phyloP scores from a whole-genome alignment of 495 filamentous ascomycete genomes.

The Pyrenula aspistea region DNA sequence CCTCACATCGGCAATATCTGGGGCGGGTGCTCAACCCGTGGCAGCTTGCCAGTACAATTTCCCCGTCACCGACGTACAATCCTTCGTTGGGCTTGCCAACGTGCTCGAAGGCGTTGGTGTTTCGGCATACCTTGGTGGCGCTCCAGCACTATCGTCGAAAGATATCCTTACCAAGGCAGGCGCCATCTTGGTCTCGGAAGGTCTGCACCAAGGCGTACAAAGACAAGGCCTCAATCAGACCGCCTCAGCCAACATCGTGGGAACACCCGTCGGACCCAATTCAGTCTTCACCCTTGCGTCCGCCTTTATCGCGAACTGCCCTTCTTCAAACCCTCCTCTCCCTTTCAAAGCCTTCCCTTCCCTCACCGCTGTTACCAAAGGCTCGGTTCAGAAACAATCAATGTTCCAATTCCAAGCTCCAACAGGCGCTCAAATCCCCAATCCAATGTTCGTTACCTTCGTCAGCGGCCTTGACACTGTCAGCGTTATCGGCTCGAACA shows the following conservation, averaged over 20 bases:
- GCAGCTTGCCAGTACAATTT: conserved; percentile 45
- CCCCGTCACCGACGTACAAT: conserved; percentile 28
- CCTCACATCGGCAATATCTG: conserved; percentile 34
- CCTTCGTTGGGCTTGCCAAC: conserved; percentile 37
- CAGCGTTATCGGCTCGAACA: conserved; percentile 13
- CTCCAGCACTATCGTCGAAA: conserved; percentile 39
- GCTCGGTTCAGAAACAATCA: background rate
- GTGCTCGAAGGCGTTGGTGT: conserved; percentile 48
- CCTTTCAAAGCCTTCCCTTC: conserved; percentile 46
- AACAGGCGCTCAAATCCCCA: conserved; percentile 1
- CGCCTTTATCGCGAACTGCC: conserved; percentile 47
- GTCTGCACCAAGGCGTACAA: conserved; percentile 47
- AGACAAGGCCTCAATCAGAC: conserved; percentile 32
- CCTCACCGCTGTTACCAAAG: conserved; percentile 13
- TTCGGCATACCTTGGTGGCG: conserved; percentile 49
- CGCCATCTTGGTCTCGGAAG: conserved; percentile 49
- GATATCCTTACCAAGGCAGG: conserved; percentile 46
- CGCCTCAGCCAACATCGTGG: conserved; percentile 45
- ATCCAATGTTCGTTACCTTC: conserved; percentile 18
- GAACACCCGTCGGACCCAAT: conserved; percentile 41
- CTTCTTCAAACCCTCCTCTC: conserved; percentile 35
- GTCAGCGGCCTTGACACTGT: conserved; percentile 27
- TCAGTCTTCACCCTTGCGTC: conserved; percentile 50
- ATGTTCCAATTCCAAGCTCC: background rate
- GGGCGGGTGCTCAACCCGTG: conserved; percentile 32